Evolutionary conservation across 345 rosid genomes (phyloP), one percentile per base, ranked within the genome.

Genomic region (Eucalyptus sp.): DNA sequence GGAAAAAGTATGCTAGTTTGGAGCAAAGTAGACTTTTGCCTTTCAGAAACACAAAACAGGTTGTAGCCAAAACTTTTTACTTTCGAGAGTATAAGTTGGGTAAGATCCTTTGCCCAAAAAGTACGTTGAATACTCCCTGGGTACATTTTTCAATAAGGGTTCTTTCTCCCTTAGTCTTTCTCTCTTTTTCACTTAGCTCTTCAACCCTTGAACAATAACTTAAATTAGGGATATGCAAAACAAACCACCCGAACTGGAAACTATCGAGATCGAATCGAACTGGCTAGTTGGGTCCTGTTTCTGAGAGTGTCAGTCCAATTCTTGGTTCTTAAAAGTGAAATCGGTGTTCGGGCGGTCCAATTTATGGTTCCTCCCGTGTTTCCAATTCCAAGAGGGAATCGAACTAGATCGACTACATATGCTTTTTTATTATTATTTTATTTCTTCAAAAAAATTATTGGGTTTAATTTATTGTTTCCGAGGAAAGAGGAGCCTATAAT

Each of bases 291-390:
- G 24, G 58, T 52, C 58, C 2, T 0, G 0, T 7, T 52, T 52
- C 0, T 52, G 0, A 52, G 2, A 52, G 4, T 0, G 1, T 1
- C 24, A 1, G 0, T 52, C 24, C 1, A 52, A 0, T 52, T 18
- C 58, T 52, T 52, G 0, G 4, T 18, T 52, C 56, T 52, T 1
- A 18, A 52, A 52, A 18, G 24, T 3, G 24, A 52, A 52, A 52
- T 0, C 1, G 4, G 10, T 52, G 10, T 52, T 52, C 2, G 0
- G 10, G 5, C 1, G 0, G 0, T 3, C 58, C 58, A 18, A 52
- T 52, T 52, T 52, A 4, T 52, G 0, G 4, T 52, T 52, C 24
- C 58, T 52, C 1, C 0, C 0, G 2, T 3, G 24, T 52, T 52
- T 52, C 4, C 10, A 0, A 18, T 52, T 52, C 4, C 10, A 52